Conservation (phyloP, 2,329 filamentous ascomycete genomes). For the Curvularia spicifera region DNA sequence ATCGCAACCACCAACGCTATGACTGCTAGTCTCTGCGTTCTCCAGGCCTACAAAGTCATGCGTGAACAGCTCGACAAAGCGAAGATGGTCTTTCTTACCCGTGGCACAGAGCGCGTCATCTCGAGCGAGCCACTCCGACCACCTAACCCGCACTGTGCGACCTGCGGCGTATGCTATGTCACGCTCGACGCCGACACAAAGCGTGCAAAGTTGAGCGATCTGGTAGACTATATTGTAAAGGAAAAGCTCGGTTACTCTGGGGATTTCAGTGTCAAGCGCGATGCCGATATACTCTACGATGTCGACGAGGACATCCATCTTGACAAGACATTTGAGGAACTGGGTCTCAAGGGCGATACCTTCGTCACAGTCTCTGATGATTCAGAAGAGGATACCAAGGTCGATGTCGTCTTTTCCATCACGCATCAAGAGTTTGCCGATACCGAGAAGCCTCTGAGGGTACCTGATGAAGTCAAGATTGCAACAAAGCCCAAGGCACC, state of each 20-base stretch:
- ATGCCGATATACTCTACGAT: conserved; percentile 79
- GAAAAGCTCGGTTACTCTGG: conserved; percentile 76
- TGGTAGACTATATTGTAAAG: conserved; percentile 78
- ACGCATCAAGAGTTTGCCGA: conserved; percentile 58
- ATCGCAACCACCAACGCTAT: conserved; percentile 99
- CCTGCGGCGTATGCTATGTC: conserved; percentile 77
- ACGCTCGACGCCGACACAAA: conserved; percentile 71
- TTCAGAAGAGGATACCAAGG: conserved; percentile 75
- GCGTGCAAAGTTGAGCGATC: conserved; percentile 75
- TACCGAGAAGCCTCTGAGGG: conserved; percentile 63
- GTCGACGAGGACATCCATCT: conserved; percentile 88
- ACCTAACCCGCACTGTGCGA: conserved; percentile 82
- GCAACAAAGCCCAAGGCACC: conserved; percentile 54
- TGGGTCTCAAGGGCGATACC: conserved; percentile 74
- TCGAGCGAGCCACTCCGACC: conserved; percentile 61
- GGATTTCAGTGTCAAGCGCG: conserved; percentile 79
- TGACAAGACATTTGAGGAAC: conserved; percentile 75
- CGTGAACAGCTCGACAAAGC: conserved; percentile 69
- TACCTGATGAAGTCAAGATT: conserved; percentile 55
- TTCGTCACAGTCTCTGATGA: conserved; percentile 87
- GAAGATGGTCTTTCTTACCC: conserved; percentile 86
- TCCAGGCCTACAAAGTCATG: conserved; percentile 91
- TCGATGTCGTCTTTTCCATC: conserved; percentile 79
- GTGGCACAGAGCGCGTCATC: conserved; percentile 64
- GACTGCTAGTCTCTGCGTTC: conserved; percentile 87